Base-by-base conservation (phyloP, 768 basidiomycete genomes). In the Daedaleopsis sinensis region DNA sequence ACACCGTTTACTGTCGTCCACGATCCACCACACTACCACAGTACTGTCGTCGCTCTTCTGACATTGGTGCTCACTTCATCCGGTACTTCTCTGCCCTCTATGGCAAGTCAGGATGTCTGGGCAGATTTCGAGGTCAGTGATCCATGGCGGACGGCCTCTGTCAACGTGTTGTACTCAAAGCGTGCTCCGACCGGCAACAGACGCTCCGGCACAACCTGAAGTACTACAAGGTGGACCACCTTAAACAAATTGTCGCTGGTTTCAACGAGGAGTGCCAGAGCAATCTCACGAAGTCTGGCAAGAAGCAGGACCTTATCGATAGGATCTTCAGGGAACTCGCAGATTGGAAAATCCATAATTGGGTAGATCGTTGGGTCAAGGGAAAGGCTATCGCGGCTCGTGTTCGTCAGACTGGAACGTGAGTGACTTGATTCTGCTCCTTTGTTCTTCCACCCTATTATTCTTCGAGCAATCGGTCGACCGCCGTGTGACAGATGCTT, bases 221-320 rank as follows among this genome's bases (percentile, higher is more conserved):
- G 75, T 80, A 80, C 72, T 90, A 93, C 75, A 94, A 91, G 8
- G 93, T 94, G 64, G 92, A 93, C 74, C 86, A 80, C 74, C 84
- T 94, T 65, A 94, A 94, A 74, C 88, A 89, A 71, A 91, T 94
- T 67, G 79, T 94, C 59, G 73, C 79, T 42, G 88, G 88, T 24
- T 80, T 94, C 66, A 93, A 92, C 77, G 90, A 91, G 39, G 88
- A 92, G 72, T 93, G 91, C 70, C 76, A 77, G 55, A 83, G 84
- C 5, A 80, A 82, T 66, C 77, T 93, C 32, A 78, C 83, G 56
- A 92, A 91, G 74, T 81, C 90, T 12, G 93, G 93, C 27, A 93
- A 90, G 78, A 94, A 94, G 71, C 89, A 92, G 67, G 93, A 94
- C 37, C 82, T 94, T 50, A 92, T 93, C 70, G 90, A 93, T 71